Evolutionary conservation across 768 basidiomycete species (phyloP).

Genomic region (Phaeotremella fagi): DNA sequence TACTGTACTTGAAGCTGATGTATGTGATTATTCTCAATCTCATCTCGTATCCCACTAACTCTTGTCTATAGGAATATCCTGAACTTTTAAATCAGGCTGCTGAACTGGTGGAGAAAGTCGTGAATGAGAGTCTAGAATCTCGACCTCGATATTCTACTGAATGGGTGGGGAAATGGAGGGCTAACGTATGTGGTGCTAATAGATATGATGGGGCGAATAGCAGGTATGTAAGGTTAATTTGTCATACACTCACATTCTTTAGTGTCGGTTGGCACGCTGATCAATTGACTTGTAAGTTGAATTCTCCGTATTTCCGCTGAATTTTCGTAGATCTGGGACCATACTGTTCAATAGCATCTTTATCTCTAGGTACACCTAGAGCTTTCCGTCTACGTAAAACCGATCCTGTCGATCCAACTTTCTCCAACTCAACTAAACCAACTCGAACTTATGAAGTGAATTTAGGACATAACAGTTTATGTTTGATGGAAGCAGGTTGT

Average conservation of each 20-base stretch:
- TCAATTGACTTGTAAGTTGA: conserved; percentile 44
- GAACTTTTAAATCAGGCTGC: conserved; percentile 35
- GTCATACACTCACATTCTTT: background rate
- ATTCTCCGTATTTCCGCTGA: background rate
- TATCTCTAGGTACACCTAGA: conserved; percentile 48
- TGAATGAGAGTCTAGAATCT: conserved; percentile 34
- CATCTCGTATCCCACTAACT: background rate
- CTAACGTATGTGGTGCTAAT: conserved; percentile 46
- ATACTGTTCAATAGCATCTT: conserved; percentile 46
- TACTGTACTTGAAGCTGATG: conserved; percentile 9
- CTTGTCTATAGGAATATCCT: conserved; percentile 27
- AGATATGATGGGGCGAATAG: conserved; percentile 45
- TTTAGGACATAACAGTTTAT: conserved; percentile 43
- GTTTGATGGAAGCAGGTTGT: conserved; percentile 47
- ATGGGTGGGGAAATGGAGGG: conserved; percentile 44
- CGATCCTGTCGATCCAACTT: conserved; percentile 26
- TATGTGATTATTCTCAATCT: conserved; percentile 7
- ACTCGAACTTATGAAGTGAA: conserved; percentile 46
- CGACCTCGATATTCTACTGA: conserved; percentile 35
- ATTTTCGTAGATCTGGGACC: conserved; percentile 45
- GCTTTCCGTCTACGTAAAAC: conserved; percentile 43
- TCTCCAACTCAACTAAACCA: conserved; percentile 14
- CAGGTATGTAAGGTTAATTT: conserved; percentile 13
- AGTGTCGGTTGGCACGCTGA: conserved; percentile 49
- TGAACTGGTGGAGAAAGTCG: conserved; percentile 38